Evolutionary conservation across 306 rosid genomes (phyloP).

Genomic region (Benincasa hispida): DNA sequence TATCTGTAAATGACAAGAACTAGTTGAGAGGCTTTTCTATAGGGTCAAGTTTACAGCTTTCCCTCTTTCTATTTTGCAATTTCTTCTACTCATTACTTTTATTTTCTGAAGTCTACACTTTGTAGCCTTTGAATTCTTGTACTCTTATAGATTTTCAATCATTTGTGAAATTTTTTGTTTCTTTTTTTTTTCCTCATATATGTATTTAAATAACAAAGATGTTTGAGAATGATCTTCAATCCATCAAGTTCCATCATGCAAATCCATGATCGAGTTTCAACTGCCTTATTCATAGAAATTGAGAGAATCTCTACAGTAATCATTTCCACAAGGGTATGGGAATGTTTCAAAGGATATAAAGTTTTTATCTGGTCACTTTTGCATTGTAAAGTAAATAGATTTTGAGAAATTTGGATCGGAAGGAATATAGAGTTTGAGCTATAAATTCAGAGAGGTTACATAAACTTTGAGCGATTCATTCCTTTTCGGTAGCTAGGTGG

Average conservation of each 20-base stretch:
- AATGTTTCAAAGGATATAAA: neutral
- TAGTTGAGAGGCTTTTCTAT: neutral
- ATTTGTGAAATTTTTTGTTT: neutral
- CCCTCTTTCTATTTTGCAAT: neutral
- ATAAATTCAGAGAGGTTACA: neutral
- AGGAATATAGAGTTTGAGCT: neutral
- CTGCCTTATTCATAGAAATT: neutral
- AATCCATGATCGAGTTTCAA: neutral
- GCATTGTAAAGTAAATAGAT: neutral
- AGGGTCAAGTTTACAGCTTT: neutral
- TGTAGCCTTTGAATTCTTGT: neutral
- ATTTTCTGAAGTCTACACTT: neutral
- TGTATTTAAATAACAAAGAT: neutral
- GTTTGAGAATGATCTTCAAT: neutral
- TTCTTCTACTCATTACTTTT: neutral
- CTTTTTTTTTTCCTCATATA: neutral
- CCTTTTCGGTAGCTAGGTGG: neutral
- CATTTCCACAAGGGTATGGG: neutral
- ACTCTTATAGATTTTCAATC: neutral
- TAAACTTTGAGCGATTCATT: neutral
- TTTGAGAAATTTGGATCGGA: neutral
- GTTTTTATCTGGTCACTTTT: neutral
- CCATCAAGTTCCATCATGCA: neutral
- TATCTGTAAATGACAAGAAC: neutral
- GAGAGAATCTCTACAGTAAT: neutral